A percentile compares a stretch with the other conserved stretches of the same genome.
phyloP scores from a whole-genome alignment of 768 basidiomycete genomes.

The Mycena belliarum region DNA sequence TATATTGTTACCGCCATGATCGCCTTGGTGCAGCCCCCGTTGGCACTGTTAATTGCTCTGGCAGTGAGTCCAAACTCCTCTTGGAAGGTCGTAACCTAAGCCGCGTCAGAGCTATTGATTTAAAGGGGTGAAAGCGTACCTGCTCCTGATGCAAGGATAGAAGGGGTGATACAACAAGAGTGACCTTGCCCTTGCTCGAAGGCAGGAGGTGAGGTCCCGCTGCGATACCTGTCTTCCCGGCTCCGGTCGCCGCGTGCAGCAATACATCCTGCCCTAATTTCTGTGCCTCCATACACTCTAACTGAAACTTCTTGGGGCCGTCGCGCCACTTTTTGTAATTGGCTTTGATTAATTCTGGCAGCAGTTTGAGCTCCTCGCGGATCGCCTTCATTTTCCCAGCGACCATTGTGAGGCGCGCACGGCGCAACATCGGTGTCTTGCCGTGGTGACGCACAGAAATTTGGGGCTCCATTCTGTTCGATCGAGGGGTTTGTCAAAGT shows the following conservation, averaged over 20 bases:
- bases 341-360: background rate
- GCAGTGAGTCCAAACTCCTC: conserved; percentile 6
- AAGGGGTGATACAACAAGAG: conserved; percentile 1
- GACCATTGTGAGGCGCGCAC: background rate
- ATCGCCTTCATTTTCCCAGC: background rate
- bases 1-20: background rate
- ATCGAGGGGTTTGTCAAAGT: too few species aligned
- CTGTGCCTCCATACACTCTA: background rate
- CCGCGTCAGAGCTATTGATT: background rate
- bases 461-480: background rate
- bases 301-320: background rate
- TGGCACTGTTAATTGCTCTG: conserved; percentile 3
- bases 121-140: background rate
- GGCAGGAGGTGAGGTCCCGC: conserved; percentile 11
- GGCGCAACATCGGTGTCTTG: background rate
- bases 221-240: conserved; percentile 12
- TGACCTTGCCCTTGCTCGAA: conserved; percentile 8
- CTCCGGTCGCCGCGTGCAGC: conserved; percentile 1
- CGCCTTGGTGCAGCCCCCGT: conserved; percentile 10
- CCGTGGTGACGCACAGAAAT: background rate
- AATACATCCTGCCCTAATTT: background rate
- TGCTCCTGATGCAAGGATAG: conserved; percentile 12
- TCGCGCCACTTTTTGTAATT: background rate
- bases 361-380: conserved; percentile 6
- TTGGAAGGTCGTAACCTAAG: background rate